Base-by-base conservation (phyloP, 2,329 filamentous ascomycete species). In the Arthrobotrys iridis region DNA sequence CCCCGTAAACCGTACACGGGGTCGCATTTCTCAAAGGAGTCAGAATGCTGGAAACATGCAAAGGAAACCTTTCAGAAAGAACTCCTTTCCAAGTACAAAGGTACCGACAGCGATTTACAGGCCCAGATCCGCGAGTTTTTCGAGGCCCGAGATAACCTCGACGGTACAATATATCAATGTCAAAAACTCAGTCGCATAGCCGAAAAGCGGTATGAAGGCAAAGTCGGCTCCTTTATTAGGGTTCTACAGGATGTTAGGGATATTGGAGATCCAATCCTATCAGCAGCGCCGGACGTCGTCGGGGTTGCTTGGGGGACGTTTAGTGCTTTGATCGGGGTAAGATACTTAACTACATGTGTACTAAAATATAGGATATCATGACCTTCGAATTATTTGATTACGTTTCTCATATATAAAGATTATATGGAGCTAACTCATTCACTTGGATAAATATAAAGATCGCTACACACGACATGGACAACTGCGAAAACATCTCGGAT, bases 401-500 rank as follows among this genome's bases (percentile, higher is more conserved):
- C 4, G 20, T 13, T 2, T 37, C 13, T 35, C 10, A 13, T 3
- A 30, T 13, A 45, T 15, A 15, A 4, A 28, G 2, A 7, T 30
- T 6, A 46, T 43, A 4, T 41, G 7, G 8, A 20, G 20, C 20
- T 50, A 28, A 50, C 26, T 1, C 1, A 10, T n/a, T 15, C 33
- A 3, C 3, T 30, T 30, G n/a, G 55, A 8, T 26, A 10, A 13
- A 13, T 18, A 1, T 1, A 26, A 26, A 67, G 63, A 26, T 58
- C 18, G 63, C 48, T 1, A 43, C 48, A 11, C 64, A 73, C 11
- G 67, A 73, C 33, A 73, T 65, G 50, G 59, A 73, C 8, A 73
- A 73, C 20, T 73, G 67, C 15, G 67, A 52, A 0, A 50, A 59
- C 40, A 73, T 73, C 26, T 65, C 59, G 4, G 67, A 73, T 26